Percentiles rank a stretch among this genome's conserved stretches.
phyloP scores from a whole-genome alignment of 306 rosid genomes.

The Medicago truncatula region DNA sequence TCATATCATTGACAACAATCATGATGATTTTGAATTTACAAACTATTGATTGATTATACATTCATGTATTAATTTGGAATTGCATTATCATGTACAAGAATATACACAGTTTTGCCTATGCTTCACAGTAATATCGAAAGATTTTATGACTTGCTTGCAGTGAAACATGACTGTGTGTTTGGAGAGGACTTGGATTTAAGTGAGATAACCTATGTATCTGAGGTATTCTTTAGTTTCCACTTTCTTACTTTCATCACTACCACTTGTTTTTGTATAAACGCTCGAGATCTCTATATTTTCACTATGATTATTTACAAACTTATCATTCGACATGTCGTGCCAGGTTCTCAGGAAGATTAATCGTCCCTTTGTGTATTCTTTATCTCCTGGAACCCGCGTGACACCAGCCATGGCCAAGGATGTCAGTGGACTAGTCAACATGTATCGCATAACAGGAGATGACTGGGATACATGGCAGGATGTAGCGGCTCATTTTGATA shows the following conservation, averaged over 20 bases:
- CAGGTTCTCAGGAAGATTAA: conserved; percentile 75
- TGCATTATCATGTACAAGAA: conserved; percentile 2
- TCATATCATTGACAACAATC: conserved; percentile 22
- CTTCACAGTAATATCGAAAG: conserved; percentile 29
- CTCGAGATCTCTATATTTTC: conserved; percentile 9
- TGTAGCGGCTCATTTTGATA: conserved; percentile 72
- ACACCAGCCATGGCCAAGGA: conserved; percentile 83
- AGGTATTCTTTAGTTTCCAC: conserved; percentile 53
- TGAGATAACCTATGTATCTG: conserved; percentile 79
- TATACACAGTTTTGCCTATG: background rate
- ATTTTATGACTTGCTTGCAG: conserved; percentile 55
- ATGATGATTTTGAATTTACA: background rate
- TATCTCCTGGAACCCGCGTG: conserved; percentile 87
- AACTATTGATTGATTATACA: background rate
- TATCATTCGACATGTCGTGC: conserved; percentile 24
- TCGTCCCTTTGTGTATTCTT: conserved; percentile 74
- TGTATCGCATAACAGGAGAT: conserved; percentile 95
- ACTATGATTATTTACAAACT: conserved; percentile 15
- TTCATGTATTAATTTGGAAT: background rate
- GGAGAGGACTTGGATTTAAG: conserved; percentile 85
- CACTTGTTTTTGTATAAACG: conserved; percentile 26
- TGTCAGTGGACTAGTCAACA: conserved; percentile 74
- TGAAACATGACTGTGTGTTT: conserved; percentile 95
- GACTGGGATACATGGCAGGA: conserved; percentile 92
- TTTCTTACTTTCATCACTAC: conserved; percentile 8